These are phyloP conservation scores for Citrus trifoliata DNA, from an alignment of 345 rosid genomes.

Conservation along the genomic window DNA sequence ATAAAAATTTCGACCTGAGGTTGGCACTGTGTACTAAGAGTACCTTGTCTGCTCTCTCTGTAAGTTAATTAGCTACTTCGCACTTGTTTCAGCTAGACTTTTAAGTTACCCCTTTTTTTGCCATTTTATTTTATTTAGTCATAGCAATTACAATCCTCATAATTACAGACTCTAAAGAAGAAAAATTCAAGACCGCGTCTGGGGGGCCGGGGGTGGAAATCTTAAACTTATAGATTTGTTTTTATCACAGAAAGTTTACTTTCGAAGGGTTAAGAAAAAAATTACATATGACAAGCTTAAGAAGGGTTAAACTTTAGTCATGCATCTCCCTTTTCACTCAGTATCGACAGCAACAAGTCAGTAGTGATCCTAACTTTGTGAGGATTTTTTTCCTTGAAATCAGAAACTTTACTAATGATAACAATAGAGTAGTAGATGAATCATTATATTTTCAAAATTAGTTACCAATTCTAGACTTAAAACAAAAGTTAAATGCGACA, in stretches of 20 bases:
- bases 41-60: slow-evolving; percentile 24
- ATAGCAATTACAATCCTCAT: not conserved
- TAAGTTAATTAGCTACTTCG: slow-evolving; percentile 13
- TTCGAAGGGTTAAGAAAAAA: not conserved
- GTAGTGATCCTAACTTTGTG: no score
- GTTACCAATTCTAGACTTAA: no score
- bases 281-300: not conserved
- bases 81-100: not conserved
- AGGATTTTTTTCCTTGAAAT: no score
- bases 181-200: not conserved
- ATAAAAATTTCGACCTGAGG: slow-evolving; percentile 44
- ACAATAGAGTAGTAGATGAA: no score
- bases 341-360: not conserved
- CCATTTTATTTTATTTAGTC: not conserved
- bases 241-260: not conserved
- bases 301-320: no score
- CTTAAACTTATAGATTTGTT: no score
- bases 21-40: slow-evolving; percentile 34
- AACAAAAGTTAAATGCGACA: no score
- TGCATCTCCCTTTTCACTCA: not conserved
- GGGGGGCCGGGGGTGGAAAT: not conserved
- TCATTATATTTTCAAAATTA: no score
- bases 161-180: not conserved
- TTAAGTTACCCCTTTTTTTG: not conserved
- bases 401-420: no score